Conservation (phyloP, 2,329 filamentous ascomycete species). For the Fusarium oxysporum region DNA sequence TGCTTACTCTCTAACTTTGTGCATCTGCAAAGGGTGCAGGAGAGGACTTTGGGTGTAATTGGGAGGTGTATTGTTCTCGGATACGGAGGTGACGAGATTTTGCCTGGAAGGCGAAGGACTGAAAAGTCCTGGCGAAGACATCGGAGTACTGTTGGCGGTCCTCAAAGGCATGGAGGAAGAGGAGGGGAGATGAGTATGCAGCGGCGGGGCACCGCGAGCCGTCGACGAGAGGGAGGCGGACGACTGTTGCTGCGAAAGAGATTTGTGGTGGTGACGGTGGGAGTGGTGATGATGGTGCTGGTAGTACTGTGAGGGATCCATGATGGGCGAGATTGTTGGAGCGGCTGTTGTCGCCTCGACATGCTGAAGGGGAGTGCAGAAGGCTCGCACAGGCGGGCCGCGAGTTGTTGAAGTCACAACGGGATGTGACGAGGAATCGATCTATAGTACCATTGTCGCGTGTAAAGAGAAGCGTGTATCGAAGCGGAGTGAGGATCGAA, state of each 20-base stretch:
- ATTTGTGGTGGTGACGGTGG: slow-evolving; percentile 44
- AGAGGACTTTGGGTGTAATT: slow-evolving; percentile 67
- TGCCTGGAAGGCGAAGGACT: slow-evolving; percentile 61
- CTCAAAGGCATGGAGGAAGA: slow-evolving; percentile 57
- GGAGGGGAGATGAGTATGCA: slow-evolving; percentile 50
- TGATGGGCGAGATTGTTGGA: slow-evolving; percentile 40
- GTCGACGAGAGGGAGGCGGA: slow-evolving; percentile 45
- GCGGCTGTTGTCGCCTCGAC: slow-evolving; percentile 44
- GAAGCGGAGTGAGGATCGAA: slow-evolving; percentile 1
- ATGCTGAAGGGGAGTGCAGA: slow-evolving; percentile 38
- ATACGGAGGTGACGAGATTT: slow-evolving; percentile 57
- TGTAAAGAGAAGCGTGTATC: slow-evolving; percentile 11
- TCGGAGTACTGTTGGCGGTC: slow-evolving; percentile 67
- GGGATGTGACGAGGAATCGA: slow-evolving; percentile 34
- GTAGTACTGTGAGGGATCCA: slow-evolving; percentile 46
- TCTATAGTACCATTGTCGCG: slow-evolving; percentile 46
- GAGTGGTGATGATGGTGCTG: slow-evolving; percentile 38
- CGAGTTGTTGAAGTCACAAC: slow-evolving; percentile 38
- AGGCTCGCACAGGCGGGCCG: slow-evolving; percentile 44
- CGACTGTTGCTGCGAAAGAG: slow-evolving; percentile 47
- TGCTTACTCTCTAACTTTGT: slow-evolving; percentile 81
- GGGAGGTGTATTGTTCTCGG: slow-evolving; percentile 66
- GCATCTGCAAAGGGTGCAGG: slow-evolving; percentile 77
- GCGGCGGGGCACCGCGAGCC: slow-evolving; percentile 41
- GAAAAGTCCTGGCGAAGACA: slow-evolving; percentile 72